A percentile compares a stretch with the other conserved stretches of the same genome.
phyloP scores from a whole-genome alignment of 73 alveolate species.

The Loxodes magnus region DNA sequence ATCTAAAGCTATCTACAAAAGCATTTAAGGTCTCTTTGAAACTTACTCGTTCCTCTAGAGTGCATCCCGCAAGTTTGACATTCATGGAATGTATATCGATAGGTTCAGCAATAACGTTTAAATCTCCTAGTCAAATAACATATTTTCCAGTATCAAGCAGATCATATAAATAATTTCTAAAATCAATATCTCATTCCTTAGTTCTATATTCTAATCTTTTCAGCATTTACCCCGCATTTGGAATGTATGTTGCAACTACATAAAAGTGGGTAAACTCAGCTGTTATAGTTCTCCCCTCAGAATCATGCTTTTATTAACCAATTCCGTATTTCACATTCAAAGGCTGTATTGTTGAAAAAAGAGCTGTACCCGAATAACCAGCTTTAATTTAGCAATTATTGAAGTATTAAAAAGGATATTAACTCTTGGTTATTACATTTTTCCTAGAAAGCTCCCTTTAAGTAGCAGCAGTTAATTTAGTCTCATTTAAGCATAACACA shows the following conservation, averaged over 20 bases:
- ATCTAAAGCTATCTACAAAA: slow-evolving; percentile 83
- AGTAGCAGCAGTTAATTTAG: slow-evolving; percentile 61
- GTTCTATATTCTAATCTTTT: slow-evolving; percentile 74
- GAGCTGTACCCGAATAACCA: slow-evolving; percentile 92
- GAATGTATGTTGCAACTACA: slow-evolving; percentile 84
- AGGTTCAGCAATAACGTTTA: slow-evolving; percentile 81
- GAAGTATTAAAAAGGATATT: slow-evolving; percentile 33
- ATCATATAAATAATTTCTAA: slow-evolving; percentile 39
- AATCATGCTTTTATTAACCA: slow-evolving; percentile 67
- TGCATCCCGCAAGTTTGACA: slow-evolving; percentile 73
- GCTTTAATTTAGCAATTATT: slow-evolving; percentile 55
- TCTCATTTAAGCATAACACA: slow-evolving; percentile 71
- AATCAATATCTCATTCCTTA: slow-evolving; percentile 80
- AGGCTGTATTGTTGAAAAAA: slow-evolving; percentile 77
- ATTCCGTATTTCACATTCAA: slow-evolving; percentile 51
- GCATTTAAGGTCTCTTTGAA: slow-evolving; percentile 41
- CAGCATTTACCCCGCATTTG: slow-evolving; percentile 80
- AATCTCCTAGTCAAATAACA: slow-evolving; percentile 65
- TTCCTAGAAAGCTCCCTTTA: too few relatives aligned
- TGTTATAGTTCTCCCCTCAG: slow-evolving; percentile 89
- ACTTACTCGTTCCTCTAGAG: slow-evolving; percentile 68
- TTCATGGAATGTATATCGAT: slow-evolving; percentile 82
- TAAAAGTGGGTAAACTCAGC: slow-evolving; percentile 77
- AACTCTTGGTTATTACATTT: too few relatives aligned
- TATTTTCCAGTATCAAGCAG: slow-evolving; percentile 46